Evolutionary conservation across 495 filamentous ascomycete species (phyloP), one percentile per base, ranked within the genome.

Genomic region (Penicillium angulare): DNA sequence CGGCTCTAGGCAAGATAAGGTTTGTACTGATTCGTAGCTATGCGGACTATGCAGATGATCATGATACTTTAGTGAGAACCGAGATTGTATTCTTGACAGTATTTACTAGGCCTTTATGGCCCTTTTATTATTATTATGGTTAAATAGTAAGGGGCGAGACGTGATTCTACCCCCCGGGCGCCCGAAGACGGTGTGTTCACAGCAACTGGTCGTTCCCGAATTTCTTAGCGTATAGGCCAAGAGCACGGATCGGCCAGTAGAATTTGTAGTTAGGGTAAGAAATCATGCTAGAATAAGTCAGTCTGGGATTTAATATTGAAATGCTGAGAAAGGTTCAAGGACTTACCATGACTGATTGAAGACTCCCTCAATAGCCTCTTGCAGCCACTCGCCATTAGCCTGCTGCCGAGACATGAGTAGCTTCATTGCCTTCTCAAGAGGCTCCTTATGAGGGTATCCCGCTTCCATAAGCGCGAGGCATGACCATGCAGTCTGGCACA

Each of bases 251-350:
- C 6, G 93, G 85, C 69, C 97, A 98, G 45, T 86, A 88, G 68
- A 95, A 92, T 75, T 98, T 98, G 77, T 98, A 98, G 73, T 98
- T 98, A 49, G 93, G 93, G 63, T 98, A 98, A 3, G 92, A 93
- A 48, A 98, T 98, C 92, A 97, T 97, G 71, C 86, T 88, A 58
- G 23, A 50, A 44, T 7, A 26, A 13, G 48, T 65, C 88, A 95
- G 75, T 91, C 33, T 32, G 10, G 3, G 47, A n/a, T 21, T 23
- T 26, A 41, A 7, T 15, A 22, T 2, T 24, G 7, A 24, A 23
- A 31, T 87, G 89, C 81, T n/a, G n/a, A n/a, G n/a, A 87, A 86
- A 69, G 67, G 74, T 42, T 35, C 2, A 27, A 21, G 27, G 43
- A 81, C 82, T 69, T 60, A 86, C 84, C 93, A 97, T 61, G 85